These are phyloP conservation scores for Didymella lethalis DNA, from an alignment of 2,329 filamentous ascomycete species.

Conservation along the genomic window DNA sequence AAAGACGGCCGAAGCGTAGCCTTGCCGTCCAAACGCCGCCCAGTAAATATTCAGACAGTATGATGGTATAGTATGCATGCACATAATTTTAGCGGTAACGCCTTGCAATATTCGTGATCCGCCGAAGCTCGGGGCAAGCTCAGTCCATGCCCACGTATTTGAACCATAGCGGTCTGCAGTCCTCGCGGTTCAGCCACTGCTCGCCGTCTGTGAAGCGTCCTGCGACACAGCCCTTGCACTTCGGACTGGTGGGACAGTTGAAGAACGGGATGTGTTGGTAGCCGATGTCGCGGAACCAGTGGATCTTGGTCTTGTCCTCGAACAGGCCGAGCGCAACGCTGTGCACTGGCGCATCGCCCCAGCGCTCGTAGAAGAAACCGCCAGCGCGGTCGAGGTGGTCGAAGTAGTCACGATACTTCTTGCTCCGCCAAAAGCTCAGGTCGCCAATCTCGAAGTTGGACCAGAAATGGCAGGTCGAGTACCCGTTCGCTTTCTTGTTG, in stretches of 20 bases:
- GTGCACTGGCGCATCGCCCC: conserved; percentile 97
- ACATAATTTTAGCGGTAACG: conserved; percentile 1
- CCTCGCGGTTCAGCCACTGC: conserved; percentile 83
- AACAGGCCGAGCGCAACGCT: conserved; percentile 92
- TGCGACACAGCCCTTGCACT: conserved; percentile 86
- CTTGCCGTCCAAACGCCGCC: background rate
- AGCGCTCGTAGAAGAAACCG: conserved; percentile 98
- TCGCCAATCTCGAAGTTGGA: conserved; percentile 98
- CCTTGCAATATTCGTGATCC: conserved; percentile 1
- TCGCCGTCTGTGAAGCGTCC: conserved; percentile 91
- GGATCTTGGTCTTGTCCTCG: conserved; percentile 87
- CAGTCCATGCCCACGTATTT: conserved; percentile 86
- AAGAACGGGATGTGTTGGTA: conserved; percentile 99
- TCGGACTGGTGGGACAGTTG: conserved; percentile 96
- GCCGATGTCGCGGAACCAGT: conserved; percentile 99
- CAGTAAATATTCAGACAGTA: conserved; percentile 3
- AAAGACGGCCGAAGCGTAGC: background rate
- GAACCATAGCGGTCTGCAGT: conserved; percentile 97
- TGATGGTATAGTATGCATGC: conserved; percentile 4
- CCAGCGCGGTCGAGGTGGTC: conserved; percentile 91
- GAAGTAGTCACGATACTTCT: conserved; percentile 94
- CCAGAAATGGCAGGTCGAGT: conserved; percentile 99
- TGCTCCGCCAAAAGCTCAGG: conserved; percentile 89
- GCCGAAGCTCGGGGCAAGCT: background rate
- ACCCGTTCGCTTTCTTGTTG: conserved; percentile 83